Conservation (phyloP, 1,284 basidiomycete species). For the Omphalotus olearius region DNA sequence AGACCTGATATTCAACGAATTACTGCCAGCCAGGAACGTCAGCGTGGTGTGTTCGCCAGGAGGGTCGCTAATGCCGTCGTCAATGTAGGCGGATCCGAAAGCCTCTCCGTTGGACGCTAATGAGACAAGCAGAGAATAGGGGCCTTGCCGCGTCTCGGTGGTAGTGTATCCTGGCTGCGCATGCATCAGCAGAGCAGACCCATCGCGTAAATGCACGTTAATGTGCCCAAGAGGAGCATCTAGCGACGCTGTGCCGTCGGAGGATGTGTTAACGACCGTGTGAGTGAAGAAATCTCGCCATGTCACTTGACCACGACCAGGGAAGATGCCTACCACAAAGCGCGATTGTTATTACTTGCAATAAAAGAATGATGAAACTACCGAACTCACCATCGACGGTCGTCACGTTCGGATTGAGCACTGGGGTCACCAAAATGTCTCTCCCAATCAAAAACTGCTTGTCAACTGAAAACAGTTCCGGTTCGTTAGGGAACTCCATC, state of each 20-base stretch:
- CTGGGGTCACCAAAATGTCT: conserved; percentile 71
- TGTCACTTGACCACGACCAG: conserved; percentile 50
- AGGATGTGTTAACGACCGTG: conserved; percentile 37
- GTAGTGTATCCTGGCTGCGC: conserved; percentile 53
- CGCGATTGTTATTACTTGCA: neutral
- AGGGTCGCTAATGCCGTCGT: conserved; percentile 58
- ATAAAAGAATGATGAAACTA: neutral
- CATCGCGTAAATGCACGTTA: conserved; percentile 62
- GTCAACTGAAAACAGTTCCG: conserved; percentile 59
- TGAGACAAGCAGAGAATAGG: conserved; percentile 54
- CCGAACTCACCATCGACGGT: conserved; percentile 38
- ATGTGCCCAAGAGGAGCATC: conserved; percentile 63
- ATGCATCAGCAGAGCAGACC: conserved; percentile 56
- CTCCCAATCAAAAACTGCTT: conserved; percentile 69
- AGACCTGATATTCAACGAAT: conserved; percentile 31
- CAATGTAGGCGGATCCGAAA: conserved; percentile 54
- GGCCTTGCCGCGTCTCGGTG: conserved; percentile 48
- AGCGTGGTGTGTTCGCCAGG: conserved; percentile 45
- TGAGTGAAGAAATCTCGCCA: conserved; percentile 82
- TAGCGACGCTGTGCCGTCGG: conserved; percentile 41
- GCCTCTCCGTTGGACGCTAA: conserved; percentile 43
- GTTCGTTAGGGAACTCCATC: conserved; percentile 72
- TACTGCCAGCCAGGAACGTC: conserved; percentile 30
- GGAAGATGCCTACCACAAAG: conserved; percentile 46
- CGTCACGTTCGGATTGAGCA: conserved; percentile 52